These are phyloP conservation scores for Ambispora gerdemannii DNA, from an alignment of 192 early-diverging fungal species.

Conservation along the genomic window DNA sequence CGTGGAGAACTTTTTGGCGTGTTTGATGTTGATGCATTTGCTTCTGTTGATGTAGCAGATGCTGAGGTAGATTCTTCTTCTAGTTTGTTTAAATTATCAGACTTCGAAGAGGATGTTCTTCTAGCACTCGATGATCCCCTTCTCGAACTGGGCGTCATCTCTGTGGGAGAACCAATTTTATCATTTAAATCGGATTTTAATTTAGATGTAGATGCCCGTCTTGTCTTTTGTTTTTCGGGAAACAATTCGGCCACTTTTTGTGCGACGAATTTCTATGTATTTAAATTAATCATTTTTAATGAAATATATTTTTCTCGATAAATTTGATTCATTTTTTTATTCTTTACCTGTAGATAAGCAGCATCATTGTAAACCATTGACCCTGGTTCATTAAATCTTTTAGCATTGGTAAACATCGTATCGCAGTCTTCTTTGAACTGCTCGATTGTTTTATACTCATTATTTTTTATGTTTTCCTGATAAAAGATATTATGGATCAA, in stretches of 20 bases:
- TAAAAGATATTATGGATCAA: background rate
- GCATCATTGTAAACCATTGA: constrained; percentile 47
- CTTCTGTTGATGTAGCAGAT: too few relatives aligned
- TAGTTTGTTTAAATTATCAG: too few relatives aligned
- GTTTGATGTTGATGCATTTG: too few relatives aligned
- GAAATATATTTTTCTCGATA: too few relatives aligned
- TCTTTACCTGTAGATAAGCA: constrained; percentile 33
- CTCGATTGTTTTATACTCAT: constrained; percentile 30
- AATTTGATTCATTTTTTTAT: too few relatives aligned
- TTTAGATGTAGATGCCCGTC: constrained; percentile 11
- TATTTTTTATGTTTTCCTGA: constrained; percentile 35
- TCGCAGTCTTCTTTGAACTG: constrained; percentile 41
- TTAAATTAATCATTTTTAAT: too few relatives aligned
- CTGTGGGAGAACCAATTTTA: background rate
- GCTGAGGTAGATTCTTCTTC: too few relatives aligned
- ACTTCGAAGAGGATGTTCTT: too few relatives aligned
- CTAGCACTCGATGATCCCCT: too few relatives aligned
- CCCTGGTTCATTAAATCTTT: constrained; percentile 43
- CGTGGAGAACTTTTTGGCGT: too few relatives aligned
- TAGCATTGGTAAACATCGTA: constrained; percentile 44
- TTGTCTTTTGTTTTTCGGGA: constrained; percentile 12
- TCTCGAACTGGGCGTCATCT: too few relatives aligned
- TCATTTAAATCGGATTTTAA: background rate
- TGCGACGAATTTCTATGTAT: background rate
- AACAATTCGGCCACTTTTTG: background rate